Conservation (phyloP, 257 asterid genomes). For the Plantago ovata region DNA sequence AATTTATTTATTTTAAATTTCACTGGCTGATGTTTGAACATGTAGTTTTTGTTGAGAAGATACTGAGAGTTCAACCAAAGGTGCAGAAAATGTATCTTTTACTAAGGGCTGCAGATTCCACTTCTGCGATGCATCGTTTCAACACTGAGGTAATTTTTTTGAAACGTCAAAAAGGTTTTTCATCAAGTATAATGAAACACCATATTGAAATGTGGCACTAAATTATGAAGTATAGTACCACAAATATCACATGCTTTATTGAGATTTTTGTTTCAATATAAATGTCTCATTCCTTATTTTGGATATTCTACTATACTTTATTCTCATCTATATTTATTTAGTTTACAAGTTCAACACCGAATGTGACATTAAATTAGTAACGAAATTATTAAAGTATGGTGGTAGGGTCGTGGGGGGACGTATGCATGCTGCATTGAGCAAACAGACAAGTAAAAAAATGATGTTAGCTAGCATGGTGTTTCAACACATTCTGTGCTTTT, state of each 20-base stretch:
- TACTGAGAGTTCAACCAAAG: conserved; percentile 61
- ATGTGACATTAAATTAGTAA: too few species aligned
- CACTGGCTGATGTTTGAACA: neutral
- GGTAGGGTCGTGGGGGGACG: neutral
- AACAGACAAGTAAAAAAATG: neutral
- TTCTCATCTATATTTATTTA: too few species aligned
- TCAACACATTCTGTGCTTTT: too few species aligned
- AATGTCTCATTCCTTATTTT: too few species aligned
- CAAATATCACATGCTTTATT: too few species aligned
- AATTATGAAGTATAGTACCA: too few species aligned
- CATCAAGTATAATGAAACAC: too few species aligned
- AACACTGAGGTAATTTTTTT: conserved; percentile 47
- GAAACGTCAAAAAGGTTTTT: too few species aligned
- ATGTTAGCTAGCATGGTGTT: neutral
- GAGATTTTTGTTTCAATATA: too few species aligned
- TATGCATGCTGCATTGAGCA: neutral
- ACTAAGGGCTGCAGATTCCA: conserved; percentile 46
- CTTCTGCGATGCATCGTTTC: conserved; percentile 53
- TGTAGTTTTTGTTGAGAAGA: conserved; percentile 56
- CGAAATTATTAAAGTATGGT: neutral
- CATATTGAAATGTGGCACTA: too few species aligned
- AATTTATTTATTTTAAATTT: neutral
- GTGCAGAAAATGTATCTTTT: conserved; percentile 53
- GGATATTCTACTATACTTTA: too few species aligned
- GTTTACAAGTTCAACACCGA: too few species aligned